Evolutionary conservation across 169 alveolate genomes (phyloP).

Genomic region (Toxoplasma gondii): DNA sequence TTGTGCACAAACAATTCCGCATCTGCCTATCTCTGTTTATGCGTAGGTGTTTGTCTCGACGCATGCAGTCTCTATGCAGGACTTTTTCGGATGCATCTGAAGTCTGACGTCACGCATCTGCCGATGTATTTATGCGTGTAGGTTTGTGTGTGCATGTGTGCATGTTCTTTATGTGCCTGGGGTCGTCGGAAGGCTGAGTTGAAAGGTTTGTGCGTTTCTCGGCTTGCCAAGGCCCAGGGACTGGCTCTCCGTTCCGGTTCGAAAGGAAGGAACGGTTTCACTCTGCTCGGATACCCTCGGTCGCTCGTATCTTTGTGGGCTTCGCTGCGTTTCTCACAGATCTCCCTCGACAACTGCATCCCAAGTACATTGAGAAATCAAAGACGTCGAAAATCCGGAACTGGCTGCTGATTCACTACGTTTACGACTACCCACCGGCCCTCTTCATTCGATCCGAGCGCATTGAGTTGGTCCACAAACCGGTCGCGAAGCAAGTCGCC

Average conservation of each 20-base stretch:
- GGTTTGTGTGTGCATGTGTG: not conserved
- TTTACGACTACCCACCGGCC: constrained; percentile 55
- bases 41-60: too few relatives aligned
- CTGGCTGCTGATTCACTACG: constrained; percentile 65
- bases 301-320: not conserved
- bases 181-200: not conserved
- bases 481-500: constrained; percentile 44
- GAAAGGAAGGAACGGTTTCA: not conserved
- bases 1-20: too few relatives aligned
- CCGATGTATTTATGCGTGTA: too few relatives aligned
- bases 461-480: constrained; percentile 47
- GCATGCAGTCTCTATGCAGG: too few relatives aligned
- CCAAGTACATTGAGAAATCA: constrained; percentile 43
- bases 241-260: too few relatives aligned
- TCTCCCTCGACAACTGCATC: constrained; percentile 60
- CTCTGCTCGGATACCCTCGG: not conserved
- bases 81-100: too few relatives aligned
- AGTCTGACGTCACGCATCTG: too few relatives aligned
- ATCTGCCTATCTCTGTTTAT: too few relatives aligned
- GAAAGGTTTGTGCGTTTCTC: too few relatives aligned
- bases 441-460: constrained; percentile 40
- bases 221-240: too few relatives aligned
- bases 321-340: not conserved
- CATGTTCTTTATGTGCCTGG: not conserved
- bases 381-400: constrained; percentile 58